These are phyloP conservation scores for Schizosaccharomyces osmophilus DNA, from an alignment of 805 yeast species.

Conservation along the genomic window DNA sequence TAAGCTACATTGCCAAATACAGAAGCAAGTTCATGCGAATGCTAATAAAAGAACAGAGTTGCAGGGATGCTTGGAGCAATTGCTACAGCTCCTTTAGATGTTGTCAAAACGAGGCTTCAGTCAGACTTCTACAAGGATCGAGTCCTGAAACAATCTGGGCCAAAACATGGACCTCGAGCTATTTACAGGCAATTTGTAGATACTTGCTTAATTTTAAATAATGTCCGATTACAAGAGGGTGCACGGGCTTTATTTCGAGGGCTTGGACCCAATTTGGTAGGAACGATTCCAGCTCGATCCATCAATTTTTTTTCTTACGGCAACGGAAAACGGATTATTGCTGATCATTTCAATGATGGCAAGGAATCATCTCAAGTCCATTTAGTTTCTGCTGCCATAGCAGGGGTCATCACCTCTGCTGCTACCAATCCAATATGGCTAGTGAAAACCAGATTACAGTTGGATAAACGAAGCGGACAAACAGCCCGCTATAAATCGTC, in stretches of 20 bases:
- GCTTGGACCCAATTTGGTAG: conserved; percentile 84
- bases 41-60: background rate
- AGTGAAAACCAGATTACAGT: conserved; percentile 76
- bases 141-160: conserved; percentile 4
- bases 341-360: conserved; percentile 41
- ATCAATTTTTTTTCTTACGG: conserved; percentile 93
- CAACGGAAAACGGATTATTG: conserved; percentile 59
- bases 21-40: background rate
- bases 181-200: conserved; percentile 55
- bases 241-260: conserved; percentile 74
- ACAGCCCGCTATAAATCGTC: conserved; percentile 51
- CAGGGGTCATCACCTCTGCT: conserved; percentile 85
- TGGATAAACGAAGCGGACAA: conserved; percentile 35
- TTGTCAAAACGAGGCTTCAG: conserved; percentile 84
- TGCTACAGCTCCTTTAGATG: conserved; percentile 79
- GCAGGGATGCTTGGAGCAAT: conserved; percentile 98
- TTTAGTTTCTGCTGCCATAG: conserved; percentile 60
- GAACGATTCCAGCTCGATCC: conserved; percentile 92
- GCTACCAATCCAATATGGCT: conserved; percentile 97
- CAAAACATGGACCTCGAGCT: conserved; percentile 12
- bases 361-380: conserved; percentile 69
- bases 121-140: conserved; percentile 40
- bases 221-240: conserved; percentile 58
- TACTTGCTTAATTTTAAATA: conserved; percentile 38
- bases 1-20: background rate